A percentile compares a stretch with the other conserved stretches of the same genome.
Conservation (phyloP, 1,284 basidiomycete genomes). For the Malassezia restricta region DNA sequence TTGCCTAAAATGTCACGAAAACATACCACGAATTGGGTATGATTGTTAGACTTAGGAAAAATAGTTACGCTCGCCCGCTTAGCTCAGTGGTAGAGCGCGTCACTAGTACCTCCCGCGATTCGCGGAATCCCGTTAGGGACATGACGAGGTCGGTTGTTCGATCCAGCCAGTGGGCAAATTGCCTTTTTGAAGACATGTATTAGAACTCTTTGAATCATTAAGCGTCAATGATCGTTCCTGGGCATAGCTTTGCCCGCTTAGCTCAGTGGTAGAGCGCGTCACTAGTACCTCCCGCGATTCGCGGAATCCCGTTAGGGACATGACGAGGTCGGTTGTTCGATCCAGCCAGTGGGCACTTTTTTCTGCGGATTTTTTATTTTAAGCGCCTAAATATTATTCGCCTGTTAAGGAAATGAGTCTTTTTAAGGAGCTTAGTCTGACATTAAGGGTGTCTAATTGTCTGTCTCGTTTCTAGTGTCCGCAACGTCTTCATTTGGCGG, state of each 20-base stretch:
- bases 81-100: constrained; percentile 58
- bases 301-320: not conserved
- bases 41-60: not conserved
- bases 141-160: constrained; percentile 21
- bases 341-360: constrained; percentile 15
- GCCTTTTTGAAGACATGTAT: not conserved
- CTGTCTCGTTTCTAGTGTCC: too few species aligned
- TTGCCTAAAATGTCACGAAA: too few species aligned
- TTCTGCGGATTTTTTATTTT: not conserved
- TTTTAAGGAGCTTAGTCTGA: too few species aligned
- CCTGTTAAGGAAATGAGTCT: too few species aligned
- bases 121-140: not conserved
- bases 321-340: constrained; percentile 21
- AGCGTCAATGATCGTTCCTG: too few species aligned
- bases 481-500: too few species aligned
- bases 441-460: too few species aligned
- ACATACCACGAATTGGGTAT: too few species aligned
- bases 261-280: constrained; percentile 58
- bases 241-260: constrained; percentile 39
- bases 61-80: constrained; percentile 30
- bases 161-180: constrained; percentile 18
- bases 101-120: constrained; percentile 50
- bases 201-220: not conserved
- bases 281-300: constrained; percentile 49
- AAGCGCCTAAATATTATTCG: too few species aligned